Evolutionary conservation across 2,329 filamentous ascomycete genomes (phyloP), one percentile per base, ranked within the genome.

Genomic region (Fusarium sp.): DNA sequence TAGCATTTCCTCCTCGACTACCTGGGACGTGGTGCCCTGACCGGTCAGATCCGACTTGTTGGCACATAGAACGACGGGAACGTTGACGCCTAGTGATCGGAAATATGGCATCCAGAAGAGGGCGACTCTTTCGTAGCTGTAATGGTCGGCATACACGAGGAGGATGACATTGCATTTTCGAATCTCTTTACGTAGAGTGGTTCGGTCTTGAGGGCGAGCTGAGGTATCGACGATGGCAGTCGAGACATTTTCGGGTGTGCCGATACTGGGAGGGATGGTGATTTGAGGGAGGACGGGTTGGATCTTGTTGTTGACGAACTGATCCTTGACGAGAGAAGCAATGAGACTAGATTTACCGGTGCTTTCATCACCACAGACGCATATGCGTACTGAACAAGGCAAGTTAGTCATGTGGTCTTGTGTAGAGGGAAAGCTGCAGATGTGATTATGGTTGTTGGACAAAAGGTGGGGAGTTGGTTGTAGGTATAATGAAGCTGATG

Each of bases 101-200:
- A 99, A 98, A 80, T 98, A 97, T 13, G 96, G 96, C 88, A 99
- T 92, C 96, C 96, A 99, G 80, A 98, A 99, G 45, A 99, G 85
- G 5, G 95, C 96, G 5, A 99, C 94, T 38, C 96, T 87, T 79
- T 99, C 96, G 83, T 98, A 99, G 85, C 94, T 98, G 84, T 99
- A 99, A 81, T 98, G 95, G 79, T 99, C 96, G 71, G 94, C 94
- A 80, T 99, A 99, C 56, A 99, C 94, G 43, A 99, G 89, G 19
- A 98, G 86, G 69, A 99, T 98, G 71, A 98, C 95, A 78, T 98
- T 99, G 76, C 92, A 96, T 80, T 98, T 98, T 69, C 96, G 91
- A 66, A 99, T 94, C 82, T 98, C 96, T 78, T 96, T 96, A 65
- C 94, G 92, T 62, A 99, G 85, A 19, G 91, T 94, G 62, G 92